Conservation (phyloP, 2,329 filamentous ascomycete genomes). For the Verticillium tricorpus region DNA sequence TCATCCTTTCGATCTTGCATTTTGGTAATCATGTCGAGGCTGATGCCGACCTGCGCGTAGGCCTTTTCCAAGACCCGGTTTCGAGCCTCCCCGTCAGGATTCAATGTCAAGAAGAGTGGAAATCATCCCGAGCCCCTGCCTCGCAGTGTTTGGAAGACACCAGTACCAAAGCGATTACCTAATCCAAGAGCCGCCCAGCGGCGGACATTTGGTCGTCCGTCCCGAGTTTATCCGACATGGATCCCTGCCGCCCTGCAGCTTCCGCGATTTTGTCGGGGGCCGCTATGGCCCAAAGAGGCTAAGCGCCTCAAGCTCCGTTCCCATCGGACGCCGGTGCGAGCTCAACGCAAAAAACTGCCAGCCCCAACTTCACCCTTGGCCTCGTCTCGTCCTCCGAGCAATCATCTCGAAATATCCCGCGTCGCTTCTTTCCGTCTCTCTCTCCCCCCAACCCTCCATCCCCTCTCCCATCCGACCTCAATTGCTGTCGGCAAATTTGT, state of each 20-base stretch:
- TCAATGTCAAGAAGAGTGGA: too few relatives aligned
- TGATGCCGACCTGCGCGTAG: too few relatives aligned
- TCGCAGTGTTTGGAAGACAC: too few relatives aligned
- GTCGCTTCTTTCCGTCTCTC: constrained; percentile 10
- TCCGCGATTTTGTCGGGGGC: constrained; percentile 13
- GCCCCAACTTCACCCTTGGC: constrained; percentile 23
- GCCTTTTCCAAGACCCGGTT: too few relatives aligned
- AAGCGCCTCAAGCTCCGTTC: constrained; percentile 22
- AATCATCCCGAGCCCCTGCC: too few relatives aligned
- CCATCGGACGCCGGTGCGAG: constrained; percentile 26
- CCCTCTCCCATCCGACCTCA: constrained; percentile 12
- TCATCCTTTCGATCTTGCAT: too few relatives aligned
- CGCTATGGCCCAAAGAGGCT: constrained; percentile 21
- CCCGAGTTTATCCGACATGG: background rate
- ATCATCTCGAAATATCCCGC: constrained; percentile 23
- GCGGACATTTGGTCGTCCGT: background rate
- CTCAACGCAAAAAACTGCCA: constrained; percentile 38
- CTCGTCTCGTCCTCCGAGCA: background rate
- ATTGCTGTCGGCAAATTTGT: constrained; percentile 5
- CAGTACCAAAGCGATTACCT: too few relatives aligned
- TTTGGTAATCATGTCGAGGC: too few relatives aligned
- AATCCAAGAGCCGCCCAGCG: background rate
- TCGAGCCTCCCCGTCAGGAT: too few relatives aligned
- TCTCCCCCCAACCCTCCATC: constrained; percentile 9
- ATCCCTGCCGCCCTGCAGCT: background rate